Evolutionary conservation across 2,329 filamentous ascomycete genomes (phyloP).

Genomic region (Hysterium pulicare): DNA sequence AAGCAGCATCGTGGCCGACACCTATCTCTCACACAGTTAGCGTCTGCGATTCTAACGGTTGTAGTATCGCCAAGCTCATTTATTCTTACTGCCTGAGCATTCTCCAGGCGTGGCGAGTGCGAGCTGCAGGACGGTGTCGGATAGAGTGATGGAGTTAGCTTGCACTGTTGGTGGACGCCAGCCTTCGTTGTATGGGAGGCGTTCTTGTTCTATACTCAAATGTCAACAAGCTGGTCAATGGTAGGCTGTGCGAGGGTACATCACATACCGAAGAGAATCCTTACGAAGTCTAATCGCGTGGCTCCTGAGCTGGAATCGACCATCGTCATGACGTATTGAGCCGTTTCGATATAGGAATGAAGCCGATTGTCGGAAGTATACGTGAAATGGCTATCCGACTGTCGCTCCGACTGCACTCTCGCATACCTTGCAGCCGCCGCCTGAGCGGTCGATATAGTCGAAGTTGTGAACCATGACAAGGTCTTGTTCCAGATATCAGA

Average conservation of each 20-base stretch:
- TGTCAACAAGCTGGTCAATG: too few species aligned
- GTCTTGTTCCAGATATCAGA: conserved; percentile 20
- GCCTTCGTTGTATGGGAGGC: conserved; percentile 19
- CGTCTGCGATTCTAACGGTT: too few species aligned
- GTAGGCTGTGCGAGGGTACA: neutral
- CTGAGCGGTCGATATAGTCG: conserved; percentile 2
- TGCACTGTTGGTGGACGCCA: conserved; percentile 13
- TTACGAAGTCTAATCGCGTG: conserved; percentile 16
- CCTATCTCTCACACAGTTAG: too few species aligned
- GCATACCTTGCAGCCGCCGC: conserved; percentile 12
- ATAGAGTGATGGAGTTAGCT: conserved; percentile 8
- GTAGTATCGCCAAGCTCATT: too few species aligned
- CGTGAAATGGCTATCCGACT: conserved; percentile 14
- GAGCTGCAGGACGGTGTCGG: conserved; percentile 9
- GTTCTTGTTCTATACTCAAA: conserved; percentile 15
- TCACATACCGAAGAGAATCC: conserved; percentile 23
- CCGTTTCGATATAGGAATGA: conserved; percentile 19
- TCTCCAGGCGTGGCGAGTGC: conserved; percentile 16
- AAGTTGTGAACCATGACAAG: conserved; percentile 9
- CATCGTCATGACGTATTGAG: conserved; percentile 16
- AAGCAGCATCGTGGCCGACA: too few species aligned
- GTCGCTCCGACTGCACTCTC: conserved; percentile 13
- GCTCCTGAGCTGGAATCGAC: conserved; percentile 11
- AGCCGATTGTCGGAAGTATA: conserved; percentile 13
- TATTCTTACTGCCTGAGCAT: too few species aligned